Evolutionary conservation across 768 basidiomycete genomes (phyloP).

Genomic region (Mycena albidolilacea): DNA sequence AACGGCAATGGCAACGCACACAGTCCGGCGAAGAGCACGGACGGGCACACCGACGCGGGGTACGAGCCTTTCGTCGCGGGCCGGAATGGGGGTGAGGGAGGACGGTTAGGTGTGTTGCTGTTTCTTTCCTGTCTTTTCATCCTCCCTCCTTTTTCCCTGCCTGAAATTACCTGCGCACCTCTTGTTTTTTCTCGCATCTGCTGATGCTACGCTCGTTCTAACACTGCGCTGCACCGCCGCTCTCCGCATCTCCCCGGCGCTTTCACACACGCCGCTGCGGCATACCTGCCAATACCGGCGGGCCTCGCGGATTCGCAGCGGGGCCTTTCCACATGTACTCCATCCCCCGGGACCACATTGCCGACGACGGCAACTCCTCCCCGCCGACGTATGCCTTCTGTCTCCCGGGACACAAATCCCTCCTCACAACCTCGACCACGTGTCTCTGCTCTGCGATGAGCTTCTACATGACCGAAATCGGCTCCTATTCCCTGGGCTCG

Average conservation of each 20-base stretch:
- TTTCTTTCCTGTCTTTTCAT: background rate
- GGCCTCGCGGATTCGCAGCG: slow-evolving; percentile 95
- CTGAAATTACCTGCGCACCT: background rate
- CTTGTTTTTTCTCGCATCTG: background rate
- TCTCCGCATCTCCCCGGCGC: slow-evolving; percentile 84
- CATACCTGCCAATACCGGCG: slow-evolving; percentile 72
- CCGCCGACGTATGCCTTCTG: slow-evolving; percentile 93
- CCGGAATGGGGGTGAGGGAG: slow-evolving; percentile 71
- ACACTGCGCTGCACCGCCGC: slow-evolving; percentile 72
- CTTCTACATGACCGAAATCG: slow-evolving; percentile 92
- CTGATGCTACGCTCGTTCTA: slow-evolving; percentile 21
- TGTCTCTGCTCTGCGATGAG: slow-evolving; percentile 92
- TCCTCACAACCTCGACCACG: slow-evolving; percentile 77
- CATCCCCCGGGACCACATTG: slow-evolving; percentile 79
- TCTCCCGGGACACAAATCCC: slow-evolving; percentile 87
- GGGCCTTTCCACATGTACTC: slow-evolving; percentile 91
- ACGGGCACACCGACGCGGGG: slow-evolving; percentile 80
- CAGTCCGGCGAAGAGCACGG: slow-evolving; percentile 72
- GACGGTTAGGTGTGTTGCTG: slow-evolving; percentile 55
- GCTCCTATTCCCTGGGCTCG: slow-evolving; percentile 96
- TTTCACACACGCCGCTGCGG: slow-evolving; percentile 84
- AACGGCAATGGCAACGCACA: slow-evolving; percentile 7
- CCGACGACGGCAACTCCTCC: slow-evolving; percentile 74
- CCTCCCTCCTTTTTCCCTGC: background rate
- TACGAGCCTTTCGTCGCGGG: slow-evolving; percentile 89